Percentiles rank a stretch among this genome's conserved stretches.
Evolutionary conservation across 441 rosid species (phyloP).

Genomic region (Sinapis alba): DNA sequence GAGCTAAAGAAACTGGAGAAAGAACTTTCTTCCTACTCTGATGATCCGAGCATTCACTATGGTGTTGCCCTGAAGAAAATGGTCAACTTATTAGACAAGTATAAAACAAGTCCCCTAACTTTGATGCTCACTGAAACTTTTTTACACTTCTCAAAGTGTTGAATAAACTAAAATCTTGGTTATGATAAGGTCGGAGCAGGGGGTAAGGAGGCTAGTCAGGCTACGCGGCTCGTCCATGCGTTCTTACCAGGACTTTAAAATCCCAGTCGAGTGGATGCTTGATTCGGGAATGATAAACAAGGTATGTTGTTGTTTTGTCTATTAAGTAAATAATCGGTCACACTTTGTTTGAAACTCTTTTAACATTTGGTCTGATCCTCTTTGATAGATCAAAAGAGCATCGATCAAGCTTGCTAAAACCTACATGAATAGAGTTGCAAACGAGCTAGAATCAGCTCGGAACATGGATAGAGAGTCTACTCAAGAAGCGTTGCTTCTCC

Average conservation of each 20-base stretch:
- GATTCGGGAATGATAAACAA: slow-evolving; percentile 72
- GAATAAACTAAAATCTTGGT: slow-evolving; percentile 15
- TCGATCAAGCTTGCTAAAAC: slow-evolving; percentile 74
- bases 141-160: slow-evolving; percentile 3
- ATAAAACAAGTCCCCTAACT: slow-evolving; percentile 28
- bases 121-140: not conserved
- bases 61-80: slow-evolving; percentile 76
- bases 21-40: slow-evolving; percentile 65
- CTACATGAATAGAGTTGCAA: slow-evolving; percentile 80
- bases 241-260: slow-evolving; percentile 64
- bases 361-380: slow-evolving; percentile 7
- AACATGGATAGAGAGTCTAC: slow-evolving; percentile 62
- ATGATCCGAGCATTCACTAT: slow-evolving; percentile 57
- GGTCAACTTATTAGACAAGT: slow-evolving; percentile 83
- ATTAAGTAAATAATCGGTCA: not conserved
- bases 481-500: slow-evolving; percentile 80
- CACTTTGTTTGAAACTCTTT: not conserved
- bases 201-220: slow-evolving; percentile 66
- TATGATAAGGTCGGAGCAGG: slow-evolving; percentile 64
- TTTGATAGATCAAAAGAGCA: slow-evolving; percentile 69
- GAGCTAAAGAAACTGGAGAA: slow-evolving; percentile 68
- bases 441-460: slow-evolving; percentile 68
- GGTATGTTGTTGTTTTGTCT: slow-evolving; percentile 40
- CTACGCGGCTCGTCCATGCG: slow-evolving; percentile 61
- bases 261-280: slow-evolving; percentile 92